phyloP scores from a whole-genome alignment of 148 eudicot genomes.

The Beta vulgaris region DNA sequence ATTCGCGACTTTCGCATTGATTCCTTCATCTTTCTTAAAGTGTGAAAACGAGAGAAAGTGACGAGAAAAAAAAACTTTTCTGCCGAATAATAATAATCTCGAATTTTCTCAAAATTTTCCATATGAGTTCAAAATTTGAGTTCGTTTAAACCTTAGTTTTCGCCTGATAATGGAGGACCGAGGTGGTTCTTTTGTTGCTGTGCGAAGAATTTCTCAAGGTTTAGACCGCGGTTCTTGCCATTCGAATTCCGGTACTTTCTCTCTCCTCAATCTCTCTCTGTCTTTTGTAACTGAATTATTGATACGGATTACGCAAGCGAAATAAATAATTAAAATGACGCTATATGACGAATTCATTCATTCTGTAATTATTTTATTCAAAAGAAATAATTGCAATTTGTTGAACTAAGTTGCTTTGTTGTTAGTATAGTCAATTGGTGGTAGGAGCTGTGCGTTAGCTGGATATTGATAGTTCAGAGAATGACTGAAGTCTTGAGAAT shows the following conservation, averaged over 20 bases:
- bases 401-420: conserved; percentile 25
- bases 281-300: not conserved
- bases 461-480: conserved; percentile 28
- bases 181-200: conserved; percentile 94
- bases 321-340: conserved; percentile 36
- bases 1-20: not conserved
- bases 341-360: conserved; percentile 25
- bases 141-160: conserved; percentile 6
- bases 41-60: not conserved
- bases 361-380: too few relatives aligned
- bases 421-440: not conserved
- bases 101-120: too few relatives aligned
- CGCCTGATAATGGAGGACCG: conserved; percentile 67
- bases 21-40: not conserved
- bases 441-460: conserved; percentile 36
- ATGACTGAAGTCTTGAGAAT: conserved; percentile 18
- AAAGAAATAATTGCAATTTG: not conserved
- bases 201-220: conserved; percentile 75
- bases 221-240: conserved; percentile 74
- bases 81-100: too few relatives aligned
- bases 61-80: not conserved
- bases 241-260: conserved; percentile 74
- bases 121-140: conserved; percentile 11
- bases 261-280: conserved; percentile 30
- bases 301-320: not conserved